phyloP scores from a whole-genome alignment of 306 rosid genomes.

The Sicyos baderoa region DNA sequence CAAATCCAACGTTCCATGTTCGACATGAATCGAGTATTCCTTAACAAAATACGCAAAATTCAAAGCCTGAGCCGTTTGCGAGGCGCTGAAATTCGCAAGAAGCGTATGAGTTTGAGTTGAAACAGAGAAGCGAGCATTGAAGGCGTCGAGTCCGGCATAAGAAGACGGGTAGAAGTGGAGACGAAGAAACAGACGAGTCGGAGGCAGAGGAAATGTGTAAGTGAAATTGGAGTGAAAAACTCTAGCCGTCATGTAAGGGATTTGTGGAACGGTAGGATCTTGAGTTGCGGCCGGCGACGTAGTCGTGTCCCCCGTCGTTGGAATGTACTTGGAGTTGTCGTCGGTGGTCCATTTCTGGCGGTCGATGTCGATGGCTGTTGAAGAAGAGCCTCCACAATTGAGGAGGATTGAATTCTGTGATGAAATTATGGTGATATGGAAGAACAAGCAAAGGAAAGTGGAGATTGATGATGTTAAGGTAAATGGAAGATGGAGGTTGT shows the following conservation, averaged over 20 bases:
- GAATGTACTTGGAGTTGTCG: constrained; percentile 41
- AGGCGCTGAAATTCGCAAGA: constrained; percentile 60
- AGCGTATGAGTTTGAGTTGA: constrained; percentile 46
- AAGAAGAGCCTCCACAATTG: constrained; percentile 64
- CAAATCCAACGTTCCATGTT: constrained; percentile 44
- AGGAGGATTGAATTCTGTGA: constrained; percentile 50
- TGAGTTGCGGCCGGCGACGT: constrained; percentile 42
- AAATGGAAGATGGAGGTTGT: constrained; percentile 12
- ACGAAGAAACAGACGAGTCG: constrained; percentile 67
- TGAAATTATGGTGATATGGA: constrained; percentile 26
- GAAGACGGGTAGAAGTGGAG: constrained; percentile 66
- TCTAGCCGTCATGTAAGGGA: constrained; percentile 68
- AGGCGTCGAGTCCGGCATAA: constrained; percentile 38
- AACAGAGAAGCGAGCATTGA: constrained; percentile 51
- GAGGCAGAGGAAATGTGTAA: constrained; percentile 56
- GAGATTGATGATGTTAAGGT: constrained; percentile 2
- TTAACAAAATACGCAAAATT: constrained; percentile 46
- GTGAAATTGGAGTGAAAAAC: constrained; percentile 47
- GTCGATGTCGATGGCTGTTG: constrained; percentile 35
- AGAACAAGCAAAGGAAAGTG: constrained; percentile 29
- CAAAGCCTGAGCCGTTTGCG: constrained; percentile 53
- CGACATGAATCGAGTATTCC: constrained; percentile 57
- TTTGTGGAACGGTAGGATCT: constrained; percentile 53
- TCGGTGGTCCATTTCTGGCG: constrained; percentile 67
- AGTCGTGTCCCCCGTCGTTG: constrained; percentile 28